Percentiles rank a stretch among this genome's conserved stretches.
phyloP scores from a whole-genome alignment of 306 rosid genomes.

The Vachellia pachyceras region DNA sequence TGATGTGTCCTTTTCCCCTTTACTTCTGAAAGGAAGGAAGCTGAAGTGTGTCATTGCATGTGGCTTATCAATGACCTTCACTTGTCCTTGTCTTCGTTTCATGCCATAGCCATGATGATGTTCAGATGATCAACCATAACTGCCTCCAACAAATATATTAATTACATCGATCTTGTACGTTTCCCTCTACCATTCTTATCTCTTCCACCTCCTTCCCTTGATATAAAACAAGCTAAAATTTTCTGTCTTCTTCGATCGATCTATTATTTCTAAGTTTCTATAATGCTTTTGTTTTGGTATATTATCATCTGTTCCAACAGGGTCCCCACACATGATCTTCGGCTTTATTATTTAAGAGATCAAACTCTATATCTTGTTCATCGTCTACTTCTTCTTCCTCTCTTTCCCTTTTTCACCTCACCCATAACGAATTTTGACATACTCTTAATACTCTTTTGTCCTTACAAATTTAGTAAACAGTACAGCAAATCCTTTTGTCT shows the following conservation, averaged over 20 bases:
- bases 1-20: slow-evolving; percentile 30
- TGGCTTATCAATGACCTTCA: background rate
- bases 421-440: background rate
- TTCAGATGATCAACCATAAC: slow-evolving; percentile 23
- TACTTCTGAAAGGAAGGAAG: background rate
- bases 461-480: background rate
- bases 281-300: slow-evolving; percentile 1
- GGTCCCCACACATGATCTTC: background rate
- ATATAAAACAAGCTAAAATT: background rate
- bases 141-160: background rate
- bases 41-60: background rate
- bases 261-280: slow-evolving; percentile 11
- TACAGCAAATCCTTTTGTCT: background rate
- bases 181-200: background rate
- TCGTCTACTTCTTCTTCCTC: background rate
- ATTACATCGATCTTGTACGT: background rate
- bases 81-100: slow-evolving; percentile 34
- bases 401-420: background rate
- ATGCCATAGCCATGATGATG: slow-evolving; percentile 38
- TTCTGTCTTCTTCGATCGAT: background rate
- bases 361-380: background rate
- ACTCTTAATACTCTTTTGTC: background rate
- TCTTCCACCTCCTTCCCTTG: slow-evolving; percentile 4
- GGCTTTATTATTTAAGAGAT: background rate
- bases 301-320: slow-evolving; percentile 43